phyloP scores from a whole-genome alignment of 2,329 filamentous ascomycete species.

The Taxawa tesnikishii region DNA sequence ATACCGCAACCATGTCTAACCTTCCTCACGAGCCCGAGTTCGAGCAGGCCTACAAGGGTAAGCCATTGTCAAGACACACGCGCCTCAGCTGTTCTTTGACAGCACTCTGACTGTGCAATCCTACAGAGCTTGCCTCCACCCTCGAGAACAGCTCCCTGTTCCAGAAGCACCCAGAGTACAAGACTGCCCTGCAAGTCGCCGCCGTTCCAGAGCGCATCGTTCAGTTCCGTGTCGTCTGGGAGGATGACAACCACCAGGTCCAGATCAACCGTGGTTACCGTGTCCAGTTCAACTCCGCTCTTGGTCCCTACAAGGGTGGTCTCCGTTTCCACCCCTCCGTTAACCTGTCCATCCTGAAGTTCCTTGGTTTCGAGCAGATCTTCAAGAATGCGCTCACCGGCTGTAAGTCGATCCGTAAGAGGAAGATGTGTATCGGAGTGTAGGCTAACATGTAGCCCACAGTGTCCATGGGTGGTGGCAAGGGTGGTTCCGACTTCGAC shows the following conservation, averaged over 20 bases:
- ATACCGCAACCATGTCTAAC: conserved; percentile 46
- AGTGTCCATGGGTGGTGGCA: conserved; percentile 93
- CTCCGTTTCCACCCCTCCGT: conserved; percentile 88
- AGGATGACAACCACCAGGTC: conserved; percentile 78
- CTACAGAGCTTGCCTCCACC: conserved; percentile 77
- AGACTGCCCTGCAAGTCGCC: conserved; percentile 74
- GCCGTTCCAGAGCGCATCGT: conserved; percentile 90
- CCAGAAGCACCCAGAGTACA: conserved; percentile 88
- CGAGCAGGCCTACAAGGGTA: conserved; percentile 95
- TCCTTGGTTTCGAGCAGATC: conserved; percentile 97
- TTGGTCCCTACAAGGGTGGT: conserved; percentile 97
- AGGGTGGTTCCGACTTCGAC: conserved; percentile 96
- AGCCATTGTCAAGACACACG: no score
- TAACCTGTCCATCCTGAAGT: conserved; percentile 73
- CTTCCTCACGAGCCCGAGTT: conserved; percentile 88
- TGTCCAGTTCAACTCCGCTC: conserved; percentile 96
- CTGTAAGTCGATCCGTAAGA: conserved; percentile 42
- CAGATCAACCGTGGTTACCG: conserved; percentile 93
- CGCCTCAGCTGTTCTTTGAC: no score
- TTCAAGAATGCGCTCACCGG: conserved; percentile 99
- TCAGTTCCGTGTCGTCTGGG: conserved; percentile 96
- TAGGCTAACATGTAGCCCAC: conserved; percentile 5
- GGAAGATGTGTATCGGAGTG: conserved; percentile 3
- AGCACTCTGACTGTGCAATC: no score
- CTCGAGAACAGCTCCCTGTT: conserved; percentile 92